phyloP scores from a whole-genome alignment of 331 rosid genomes.

The Dryas integrifolia region DNA sequence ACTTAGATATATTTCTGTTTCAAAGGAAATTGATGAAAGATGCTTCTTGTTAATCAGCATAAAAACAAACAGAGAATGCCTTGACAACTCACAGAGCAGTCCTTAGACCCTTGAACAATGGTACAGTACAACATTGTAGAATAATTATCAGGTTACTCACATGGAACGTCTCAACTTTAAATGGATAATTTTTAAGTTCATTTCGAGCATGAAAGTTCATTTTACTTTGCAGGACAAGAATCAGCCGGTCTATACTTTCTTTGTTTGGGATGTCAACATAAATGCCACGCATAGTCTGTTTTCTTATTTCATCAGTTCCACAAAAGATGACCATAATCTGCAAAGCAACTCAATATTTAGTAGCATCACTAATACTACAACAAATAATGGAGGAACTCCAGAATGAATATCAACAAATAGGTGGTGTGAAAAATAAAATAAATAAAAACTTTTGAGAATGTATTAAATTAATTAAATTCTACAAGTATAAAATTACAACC shows the following conservation, averaged over 20 bases:
- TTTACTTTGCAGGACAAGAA: conserved; percentile 42
- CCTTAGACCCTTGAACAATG: background rate
- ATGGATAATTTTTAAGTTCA: conserved; percentile 24
- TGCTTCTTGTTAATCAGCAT: background rate
- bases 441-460: too few relatives aligned
- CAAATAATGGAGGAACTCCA: background rate
- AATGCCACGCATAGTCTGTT: background rate
- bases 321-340: conserved; percentile 43
- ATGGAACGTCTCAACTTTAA: conserved; percentile 38
- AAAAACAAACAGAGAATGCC: background rate
- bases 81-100: background rate
- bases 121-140: background rate
- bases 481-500: background rate
- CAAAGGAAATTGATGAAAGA: background rate
- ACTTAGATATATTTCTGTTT: background rate
- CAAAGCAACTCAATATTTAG: conserved; percentile 9
- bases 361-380: background rate
- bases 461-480: too few relatives aligned
- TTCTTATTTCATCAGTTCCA: conserved; percentile 37
- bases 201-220: conserved; percentile 36
- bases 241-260: conserved; percentile 31
- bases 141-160: conserved; percentile 21
- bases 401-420: background rate
- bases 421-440: background rate
- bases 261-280: conserved; percentile 19